Percentiles rank a stretch among this genome's conserved stretches.
Evolutionary conservation across 73 alveolate genomes (phyloP).

Genomic region (Tetrahymena elliotti): DNA sequence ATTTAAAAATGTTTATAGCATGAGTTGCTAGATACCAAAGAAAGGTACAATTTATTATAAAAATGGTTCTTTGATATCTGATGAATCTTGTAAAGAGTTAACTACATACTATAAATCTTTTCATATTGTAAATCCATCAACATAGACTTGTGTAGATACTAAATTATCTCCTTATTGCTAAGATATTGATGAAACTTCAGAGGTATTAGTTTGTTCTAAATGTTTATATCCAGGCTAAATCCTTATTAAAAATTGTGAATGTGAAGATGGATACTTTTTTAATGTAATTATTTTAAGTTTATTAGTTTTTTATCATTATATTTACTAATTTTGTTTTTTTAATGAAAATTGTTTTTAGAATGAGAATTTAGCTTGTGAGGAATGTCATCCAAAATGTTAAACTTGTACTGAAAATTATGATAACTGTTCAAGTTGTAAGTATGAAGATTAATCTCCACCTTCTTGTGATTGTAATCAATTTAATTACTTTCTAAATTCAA

Average conservation of each 20-base stretch:
- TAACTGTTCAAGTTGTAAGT: not conserved
- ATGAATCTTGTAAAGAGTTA: not conserved
- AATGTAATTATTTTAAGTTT: no score
- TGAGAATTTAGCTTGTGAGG: not conserved
- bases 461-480: not conserved
- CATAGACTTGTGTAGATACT: not conserved
- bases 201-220: not conserved
- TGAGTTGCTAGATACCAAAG: not conserved
- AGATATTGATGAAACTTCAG: not conserved
- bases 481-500: not conserved
- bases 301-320: no score
- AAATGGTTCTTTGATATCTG: not conserved
- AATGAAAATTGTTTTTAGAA: not conserved
- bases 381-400: not conserved
- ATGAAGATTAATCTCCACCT: not conserved
- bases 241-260: not conserved
- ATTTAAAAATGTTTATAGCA: not conserved
- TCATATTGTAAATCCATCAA: not conserved
- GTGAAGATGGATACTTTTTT: not conserved
- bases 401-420: not conserved
- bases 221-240: not conserved
- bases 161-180: not conserved
- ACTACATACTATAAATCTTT: not conserved
- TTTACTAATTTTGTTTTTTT: no score
- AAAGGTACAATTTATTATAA: not conserved